Evolutionary conservation across 2,329 filamentous ascomycete species (phyloP), one percentile per base, ranked within the genome.

Genomic region (Calonectria pseudoreteaudii): DNA sequence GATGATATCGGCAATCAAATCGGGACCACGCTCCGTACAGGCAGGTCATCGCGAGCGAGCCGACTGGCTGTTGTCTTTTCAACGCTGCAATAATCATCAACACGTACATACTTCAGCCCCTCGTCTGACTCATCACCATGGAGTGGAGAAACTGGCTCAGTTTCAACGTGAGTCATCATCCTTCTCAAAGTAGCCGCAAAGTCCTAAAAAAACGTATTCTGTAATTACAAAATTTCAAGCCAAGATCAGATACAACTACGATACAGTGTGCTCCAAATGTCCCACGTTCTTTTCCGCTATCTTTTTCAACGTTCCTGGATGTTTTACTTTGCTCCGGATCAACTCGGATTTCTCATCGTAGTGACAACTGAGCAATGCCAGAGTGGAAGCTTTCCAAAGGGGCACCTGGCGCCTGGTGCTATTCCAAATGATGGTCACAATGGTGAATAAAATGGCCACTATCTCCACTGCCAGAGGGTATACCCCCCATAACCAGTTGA

Each of bases 11-110:
- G 68, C 26, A 56, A 16, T 34, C 58, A 44, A 9, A 13, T 68
- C 50, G 56, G 38, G 60, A 49, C 18, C 44, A 68, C 18, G 34
- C 34, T 68, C 66, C 60, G 38, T 34, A 4, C 11, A 53, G 66
- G 66, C 23, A 68, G 28, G 66, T 58, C 34, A 58, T 41, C 50
- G 65, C 65, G 65, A 56, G 65, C 65, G 65, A 56, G 36, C 65
- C 50, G 26, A 65, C 23, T 34, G 31, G 2, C 9, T 34, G 31
- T 34, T 34, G 8, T 10, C 31, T 10, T 34, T 34, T 34, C 18
- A n/a, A 47, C n/a, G 20, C 41, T 47, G 20, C 41, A 47, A n/a
- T n/a, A 47, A n/a, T n/a, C 41, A n/a, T 9, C 8, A n/a, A n/a
- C n/a, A n/a, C n/a, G n/a, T n/a, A 44, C 41, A 10, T 7, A 10